phyloP scores from a whole-genome alignment of 345 rosid genomes.

The Acer campestre region DNA sequence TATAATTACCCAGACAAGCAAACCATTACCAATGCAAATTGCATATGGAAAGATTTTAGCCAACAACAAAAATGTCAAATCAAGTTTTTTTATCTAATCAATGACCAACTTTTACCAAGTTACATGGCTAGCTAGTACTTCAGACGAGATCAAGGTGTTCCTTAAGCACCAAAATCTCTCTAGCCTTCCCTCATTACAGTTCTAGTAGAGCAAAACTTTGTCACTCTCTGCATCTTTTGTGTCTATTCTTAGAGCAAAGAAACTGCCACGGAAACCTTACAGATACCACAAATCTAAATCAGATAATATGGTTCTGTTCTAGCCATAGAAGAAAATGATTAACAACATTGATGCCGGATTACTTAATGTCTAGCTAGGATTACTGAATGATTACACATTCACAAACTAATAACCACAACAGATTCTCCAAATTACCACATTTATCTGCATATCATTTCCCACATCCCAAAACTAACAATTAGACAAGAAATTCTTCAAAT shows the following conservation, averaged over 20 bases:
- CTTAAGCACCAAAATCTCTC: too few species aligned
- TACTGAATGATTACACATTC: too few species aligned
- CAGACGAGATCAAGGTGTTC: neutral
- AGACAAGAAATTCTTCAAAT: neutral
- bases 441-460: neutral
- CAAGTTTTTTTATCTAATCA: neutral
- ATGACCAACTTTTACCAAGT: neutral
- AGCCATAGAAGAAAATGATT: neutral
- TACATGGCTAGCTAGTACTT: neutral
- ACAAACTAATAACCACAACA: neutral
- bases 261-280: neutral
- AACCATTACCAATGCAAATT: neutral
- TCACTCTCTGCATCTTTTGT: neutral
- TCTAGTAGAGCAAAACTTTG: neutral
- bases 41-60: neutral
- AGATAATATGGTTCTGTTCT: neutral
- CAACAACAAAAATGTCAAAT: neutral
- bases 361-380: too few species aligned
- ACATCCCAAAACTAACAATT: neutral
- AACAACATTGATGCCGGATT: neutral
- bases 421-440: neutral
- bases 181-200: neutral
- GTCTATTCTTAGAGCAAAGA: neutral
- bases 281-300: conserved; percentile 10
- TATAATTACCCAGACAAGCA: conserved; percentile 3